phyloP scores from a whole-genome alignment of 345 rosid genomes.

The Streptanthus diversifolius region DNA sequence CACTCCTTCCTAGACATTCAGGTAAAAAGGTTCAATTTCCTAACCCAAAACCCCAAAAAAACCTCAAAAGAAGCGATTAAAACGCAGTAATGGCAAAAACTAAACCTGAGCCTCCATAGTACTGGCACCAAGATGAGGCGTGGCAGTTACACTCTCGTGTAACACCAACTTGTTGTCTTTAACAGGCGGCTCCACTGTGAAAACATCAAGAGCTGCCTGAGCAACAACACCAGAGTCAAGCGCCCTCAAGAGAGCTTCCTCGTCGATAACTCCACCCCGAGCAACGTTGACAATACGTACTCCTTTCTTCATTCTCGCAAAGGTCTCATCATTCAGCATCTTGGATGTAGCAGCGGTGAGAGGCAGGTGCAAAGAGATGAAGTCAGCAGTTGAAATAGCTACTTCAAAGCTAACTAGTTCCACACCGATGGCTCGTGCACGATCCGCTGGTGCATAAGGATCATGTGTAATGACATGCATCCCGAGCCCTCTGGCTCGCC shows the following conservation, averaged over 20 bases:
- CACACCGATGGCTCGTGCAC: conserved; percentile 51
- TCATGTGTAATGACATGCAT: conserved; percentile 54
- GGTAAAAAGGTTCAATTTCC: background rate
- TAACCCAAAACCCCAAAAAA: background rate
- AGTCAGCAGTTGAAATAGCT: conserved; percentile 46
- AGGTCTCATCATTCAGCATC: conserved; percentile 50
- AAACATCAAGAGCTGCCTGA: conserved; percentile 56
- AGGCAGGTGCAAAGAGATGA: conserved; percentile 53
- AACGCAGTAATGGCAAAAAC: background rate
- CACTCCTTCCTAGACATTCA: conserved; percentile 42
- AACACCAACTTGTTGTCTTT: conserved; percentile 41
- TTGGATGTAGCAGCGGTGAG: conserved; percentile 50
- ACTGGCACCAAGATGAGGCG: conserved; percentile 61
- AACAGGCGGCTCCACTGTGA: conserved; percentile 46
- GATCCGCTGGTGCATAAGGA: conserved; percentile 54
- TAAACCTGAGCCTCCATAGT: conserved; percentile 53
- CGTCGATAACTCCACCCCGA: conserved; percentile 53
- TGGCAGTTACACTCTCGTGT: conserved; percentile 47
- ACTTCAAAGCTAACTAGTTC: conserved; percentile 45
- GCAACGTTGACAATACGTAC: conserved; percentile 53
- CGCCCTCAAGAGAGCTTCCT: conserved; percentile 48
- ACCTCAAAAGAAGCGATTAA: background rate
- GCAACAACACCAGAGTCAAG: conserved; percentile 47
- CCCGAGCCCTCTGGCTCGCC: conserved; percentile 50
- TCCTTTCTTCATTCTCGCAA: conserved; percentile 48